Evolutionary conservation across 768 basidiomycete genomes (phyloP), one percentile per base, ranked within the genome.

Genomic region (Lactarius indigo): DNA sequence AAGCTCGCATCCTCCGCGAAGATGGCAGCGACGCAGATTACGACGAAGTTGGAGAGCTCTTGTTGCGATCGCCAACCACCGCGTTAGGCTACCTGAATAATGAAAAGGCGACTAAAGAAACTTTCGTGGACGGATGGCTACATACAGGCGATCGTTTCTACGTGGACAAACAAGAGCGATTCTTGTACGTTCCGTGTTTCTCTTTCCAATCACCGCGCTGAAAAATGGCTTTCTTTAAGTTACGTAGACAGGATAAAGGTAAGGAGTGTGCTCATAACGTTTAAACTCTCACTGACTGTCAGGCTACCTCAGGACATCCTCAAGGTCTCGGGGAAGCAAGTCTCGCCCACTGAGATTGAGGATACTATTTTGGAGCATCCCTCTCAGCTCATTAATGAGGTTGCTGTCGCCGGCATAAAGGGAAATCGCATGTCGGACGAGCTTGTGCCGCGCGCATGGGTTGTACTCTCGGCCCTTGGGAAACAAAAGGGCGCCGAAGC

Each of bases 161-260:
- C 44, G 83, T 85, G 5, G 84, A 89, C 68, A 79, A 79, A 67
- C 78, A 86, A 5, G 86, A 85, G 0, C 81, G 84, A 64, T 85
- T 91, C 72, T 92, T 83, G 89, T 91, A 66, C 50, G 85, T 78
- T 28, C 42, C 50, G 13, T 57, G 23, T 56, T 66, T 31, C 33
- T 18, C 39, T 20, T 4, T 15, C 31, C 31, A 12, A 9, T 31
- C 26, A 20, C 31, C 1, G 20, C 31, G 23, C 64, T 63, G 37
- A 63, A 41, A 26, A 9, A 18, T 5, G 6, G n/a, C 1, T 30
- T 17, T 56, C 28, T 9, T 30, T 1, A 57, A 91, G 89, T 75
- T 92, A 86, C 70, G 86, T 86, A 15, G 91, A 93, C 74, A 82
- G 92, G 61, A 80, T 82, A n/a, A 92, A 93, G 83, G 89, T 88